Evolutionary conservation across 352 stramenopile species (phyloP), one percentile per base, ranked within the genome.

Genomic region (Pythium brachiatum): DNA sequence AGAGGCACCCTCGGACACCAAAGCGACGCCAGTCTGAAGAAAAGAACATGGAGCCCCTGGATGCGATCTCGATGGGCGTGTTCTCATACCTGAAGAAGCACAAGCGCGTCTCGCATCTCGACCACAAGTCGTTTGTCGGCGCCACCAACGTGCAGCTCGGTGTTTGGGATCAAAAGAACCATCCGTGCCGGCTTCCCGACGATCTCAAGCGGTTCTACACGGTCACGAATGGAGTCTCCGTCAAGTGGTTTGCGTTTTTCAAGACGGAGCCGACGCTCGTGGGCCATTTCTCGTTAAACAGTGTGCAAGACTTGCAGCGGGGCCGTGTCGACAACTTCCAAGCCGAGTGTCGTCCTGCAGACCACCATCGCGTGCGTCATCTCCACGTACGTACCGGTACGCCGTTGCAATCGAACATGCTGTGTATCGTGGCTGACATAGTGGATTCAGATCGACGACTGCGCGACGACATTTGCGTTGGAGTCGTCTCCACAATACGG

Each of bases 151-250:
- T 81, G 32, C 81, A 91, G 53, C 41, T 90, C 46, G 57, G 52
- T 1, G 57, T 88, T 13, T 93, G 84, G 84, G 82, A 93, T 46
- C 39, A 90, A 71, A 88, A 88, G 67, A 81, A 93, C 48, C 71
- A 72, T 16, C 79, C 82, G 0, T 74, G 68, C 48, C 26, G 68
- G 8, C 65, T 93, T 32, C 84, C 84, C 21, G 68, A 84, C 8
- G 81, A 91, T 60, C 66, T 93, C 55, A 83, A 76, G 62, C 78
- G 72, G 23, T 93, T 91, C 59, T 89, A 86, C 46, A 76, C 60
- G 8, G 73, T 86, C 62, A 73, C 77, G 23, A 93, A 93, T 48
- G 84, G 84, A 8, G 46, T 93, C 20, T 83, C 76, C 0, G 65
- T 89, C 52, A 90, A 89, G 61, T 93, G 84, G 84, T 90, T 85